Evolutionary conservation across 345 rosid genomes (phyloP).

Genomic region (Alliaria petiolata): DNA sequence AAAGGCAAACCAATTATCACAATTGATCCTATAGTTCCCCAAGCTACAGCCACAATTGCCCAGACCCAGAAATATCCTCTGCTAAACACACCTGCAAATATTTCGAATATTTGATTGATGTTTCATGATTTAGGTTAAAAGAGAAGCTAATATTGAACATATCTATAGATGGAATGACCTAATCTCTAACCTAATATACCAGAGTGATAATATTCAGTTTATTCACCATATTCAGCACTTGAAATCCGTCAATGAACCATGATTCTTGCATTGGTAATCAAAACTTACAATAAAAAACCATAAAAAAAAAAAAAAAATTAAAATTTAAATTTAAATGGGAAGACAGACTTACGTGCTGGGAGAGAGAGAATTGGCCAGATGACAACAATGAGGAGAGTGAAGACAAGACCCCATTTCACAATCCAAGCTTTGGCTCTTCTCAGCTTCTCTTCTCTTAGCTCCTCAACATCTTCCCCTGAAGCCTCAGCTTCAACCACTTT

Average conservation of each 20-base stretch:
- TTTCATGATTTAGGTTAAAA: not conserved
- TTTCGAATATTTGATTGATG: too few species aligned
- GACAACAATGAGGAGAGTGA: conserved; percentile 61
- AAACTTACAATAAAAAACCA: conserved; percentile 12
- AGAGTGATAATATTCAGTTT: too few species aligned
- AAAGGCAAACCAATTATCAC: conserved; percentile 66
- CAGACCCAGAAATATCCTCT: conserved; percentile 83
- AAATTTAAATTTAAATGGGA: too few species aligned
- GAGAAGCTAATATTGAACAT: too few species aligned
- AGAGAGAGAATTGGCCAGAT: conserved; percentile 79
- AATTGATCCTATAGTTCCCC: conserved; percentile 80
- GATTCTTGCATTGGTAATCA: too few species aligned
- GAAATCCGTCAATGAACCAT: too few species aligned
- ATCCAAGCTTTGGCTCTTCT: conserved; percentile 75
- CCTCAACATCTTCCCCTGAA: conserved; percentile 34
- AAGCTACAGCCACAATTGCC: conserved; percentile 75
- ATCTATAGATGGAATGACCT: too few species aligned
- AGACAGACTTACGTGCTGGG: conserved; percentile 62
- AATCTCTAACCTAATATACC: too few species aligned
- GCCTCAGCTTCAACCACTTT: conserved; percentile 68
- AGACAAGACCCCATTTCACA: conserved; percentile 75
- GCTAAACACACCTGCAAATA: conserved; percentile 39
- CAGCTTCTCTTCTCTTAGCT: conserved; percentile 73
- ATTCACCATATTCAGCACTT: too few species aligned
- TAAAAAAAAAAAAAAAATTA: not conserved